Base-by-base conservation (phyloP, 2,329 filamentous ascomycete genomes). In the Colletotrichum shisoi region DNA sequence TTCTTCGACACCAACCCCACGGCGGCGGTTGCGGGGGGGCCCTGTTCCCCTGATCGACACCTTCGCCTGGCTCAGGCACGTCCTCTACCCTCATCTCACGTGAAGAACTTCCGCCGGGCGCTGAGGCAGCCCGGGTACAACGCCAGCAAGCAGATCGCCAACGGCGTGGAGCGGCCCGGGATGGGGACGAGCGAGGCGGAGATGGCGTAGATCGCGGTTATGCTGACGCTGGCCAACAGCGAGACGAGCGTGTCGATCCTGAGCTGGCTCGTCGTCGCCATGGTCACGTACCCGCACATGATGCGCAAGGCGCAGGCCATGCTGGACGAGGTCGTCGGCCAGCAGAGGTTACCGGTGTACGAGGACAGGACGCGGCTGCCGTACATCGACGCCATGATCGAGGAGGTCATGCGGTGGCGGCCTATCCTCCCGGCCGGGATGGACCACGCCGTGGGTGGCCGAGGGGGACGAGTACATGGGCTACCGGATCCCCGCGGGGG, bases 231-330 rank as follows among this genome's bases (percentile, higher is more conserved):
- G 3, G 62, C 62, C 15, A 63, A 62, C 0, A 27, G 63, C 3
- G 57, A 65, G 7, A 65, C 58, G 1, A 63, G 19, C 17, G 51
- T 54, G 0, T 21, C 39, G 9, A 40, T 48, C 6, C 49, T 65
- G 3, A 48, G 40, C 19, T 78, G 74, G 68, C 74, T 78, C 40
- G 63, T 77, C 15, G 70, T 76, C 2, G 74, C 75, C 2, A 76
- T 75, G 67, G 58, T 76, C 34, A 71, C 71, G 8, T 42, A 71
- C 4, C 42, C 51, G 1, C 54, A 58, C 4, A 75, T 69, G 34
- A 71, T 77, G 7, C 37, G 48, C 12, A 80, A 77, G 60, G 82
- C 82, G 0, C 80, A 80, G 61, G 68, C 71, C 17, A 72, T 79
- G 42, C 72, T 83, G 8, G 80, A 83, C 62, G 66, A 71, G 0